These are phyloP conservation scores for Creolimax fragrantissima DNA, from an alignment of 78 protist species.

Conservation along the genomic window DNA sequence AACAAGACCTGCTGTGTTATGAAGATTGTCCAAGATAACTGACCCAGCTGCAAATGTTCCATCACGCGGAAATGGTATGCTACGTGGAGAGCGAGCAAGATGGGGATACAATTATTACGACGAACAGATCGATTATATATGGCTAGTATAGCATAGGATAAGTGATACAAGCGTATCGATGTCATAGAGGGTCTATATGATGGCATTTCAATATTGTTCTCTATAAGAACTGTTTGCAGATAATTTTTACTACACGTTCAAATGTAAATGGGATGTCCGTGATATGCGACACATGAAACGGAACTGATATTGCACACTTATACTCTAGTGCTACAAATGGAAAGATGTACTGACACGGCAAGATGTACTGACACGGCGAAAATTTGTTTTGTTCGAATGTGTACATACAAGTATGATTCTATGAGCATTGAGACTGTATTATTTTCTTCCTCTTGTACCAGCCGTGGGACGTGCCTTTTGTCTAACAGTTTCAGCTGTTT, in stretches of 20 bases:
- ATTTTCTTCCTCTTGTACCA: not conserved
- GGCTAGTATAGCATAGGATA: not conserved
- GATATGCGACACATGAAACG: no score
- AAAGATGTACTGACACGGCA: not conserved
- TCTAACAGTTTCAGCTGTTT: not conserved
- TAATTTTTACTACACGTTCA: not conserved
- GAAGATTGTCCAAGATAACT: not conserved
- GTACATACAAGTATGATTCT: not conserved
- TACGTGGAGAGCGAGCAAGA: not conserved
- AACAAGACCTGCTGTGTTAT: not conserved
- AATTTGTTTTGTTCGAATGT: no score
- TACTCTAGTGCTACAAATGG: not conserved
- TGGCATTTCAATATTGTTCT: not conserved
- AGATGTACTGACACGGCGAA: no score
- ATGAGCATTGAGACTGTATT: not conserved
- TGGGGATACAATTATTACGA: not conserved
- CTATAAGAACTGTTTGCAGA: not conserved
- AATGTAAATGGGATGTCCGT: not conserved
- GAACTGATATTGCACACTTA: no score
- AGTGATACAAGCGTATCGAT: not conserved
- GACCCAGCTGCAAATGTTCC: not conserved
- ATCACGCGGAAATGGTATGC: not conserved
- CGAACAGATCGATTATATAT: not conserved
- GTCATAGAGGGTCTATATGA: not conserved
- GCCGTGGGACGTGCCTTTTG: not conserved